Base-by-base conservation (phyloP, 2,329 filamentous ascomycete species). In the Helminthosporium solani region DNA sequence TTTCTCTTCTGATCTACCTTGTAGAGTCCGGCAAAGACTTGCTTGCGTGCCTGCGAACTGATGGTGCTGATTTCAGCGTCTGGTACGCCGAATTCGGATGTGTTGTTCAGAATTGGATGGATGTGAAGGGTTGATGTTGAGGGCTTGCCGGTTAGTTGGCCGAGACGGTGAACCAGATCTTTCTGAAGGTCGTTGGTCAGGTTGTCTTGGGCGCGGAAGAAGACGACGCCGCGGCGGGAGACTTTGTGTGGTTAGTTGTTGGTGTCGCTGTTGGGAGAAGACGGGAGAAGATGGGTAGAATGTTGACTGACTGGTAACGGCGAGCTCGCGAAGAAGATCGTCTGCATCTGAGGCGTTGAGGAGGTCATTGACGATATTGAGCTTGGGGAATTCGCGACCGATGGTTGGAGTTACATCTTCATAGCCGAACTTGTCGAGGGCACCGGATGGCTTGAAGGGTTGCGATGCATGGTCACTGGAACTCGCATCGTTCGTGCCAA, bases 151-250 rank as follows among this genome's bases (percentile, higher is more conserved):
- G 76, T 73, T 11, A 85, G 71, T 56, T 80, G 70, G 12, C 84
- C 83, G 1, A 87, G 73, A 1, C 75, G 73, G n/a, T 81, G 74
- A 12, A 80, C 78, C 0, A 88, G 75, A 44, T 82, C 70, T 69
- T 88, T 88, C 58, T 86, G 83, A 2, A 84, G 75, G 1, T 82
- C 78, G 51, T 85, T 80, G 42, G 75, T 81, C 30, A 87, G 71
- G 53, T 77, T 75, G 50, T 81, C 71, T 55, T 88, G 84, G 18
- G 77, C 75, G 23, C 83, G 79, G 72, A 87, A 87, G 73, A 87
- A 86, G 34, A 86, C 83, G 2, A 87, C 84, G n/a, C 84, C 84
- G 0, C 84, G 79, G 44, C 81, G 78, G 2, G 83, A 86, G 54
- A 87, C 83, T 85, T n/a, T n/a, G 43, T 9, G n/a, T 23, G 28